Conservation (phyloP, 768 basidiomycete species). For the Lactifluus hygrophoroides region DNA sequence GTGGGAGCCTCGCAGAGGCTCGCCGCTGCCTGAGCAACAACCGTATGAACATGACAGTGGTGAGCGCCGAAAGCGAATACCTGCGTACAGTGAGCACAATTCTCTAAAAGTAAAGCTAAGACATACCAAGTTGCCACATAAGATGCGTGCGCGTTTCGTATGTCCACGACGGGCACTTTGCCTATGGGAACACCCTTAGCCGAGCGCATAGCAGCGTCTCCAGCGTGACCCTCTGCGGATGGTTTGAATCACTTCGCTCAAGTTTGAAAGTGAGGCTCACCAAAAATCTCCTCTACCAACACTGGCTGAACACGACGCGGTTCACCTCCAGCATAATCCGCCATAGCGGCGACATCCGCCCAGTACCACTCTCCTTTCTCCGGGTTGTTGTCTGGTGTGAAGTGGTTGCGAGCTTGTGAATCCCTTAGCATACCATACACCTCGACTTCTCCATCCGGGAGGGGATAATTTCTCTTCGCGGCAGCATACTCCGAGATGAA, state of each 20-base stretch:
- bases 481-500: constrained; percentile 64
- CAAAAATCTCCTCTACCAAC: constrained; percentile 84
- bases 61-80: constrained; percentile 85
- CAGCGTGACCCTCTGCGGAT: constrained; percentile 71
- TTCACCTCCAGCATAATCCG: constrained; percentile 66
- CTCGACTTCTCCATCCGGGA: constrained; percentile 52
- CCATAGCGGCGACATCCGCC: constrained; percentile 78
- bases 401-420: constrained; percentile 61
- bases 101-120: constrained; percentile 12
- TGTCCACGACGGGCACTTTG: constrained; percentile 69
- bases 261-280: constrained; percentile 36
- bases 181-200: constrained; percentile 79
- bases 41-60: constrained; percentile 71
- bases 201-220: constrained; percentile 52
- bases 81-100: constrained; percentile 32
- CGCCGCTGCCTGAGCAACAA: constrained; percentile 53
- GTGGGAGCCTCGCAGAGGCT: constrained; percentile 43
- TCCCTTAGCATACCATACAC: constrained; percentile 83
- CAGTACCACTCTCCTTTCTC: constrained; percentile 84
- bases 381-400: constrained; percentile 85
- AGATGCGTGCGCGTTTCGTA: constrained; percentile 89
- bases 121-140: constrained; percentile 90
- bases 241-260: background rate
- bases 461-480: constrained; percentile 27
- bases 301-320: constrained; percentile 74